Evolutionary conservation across 225 moss, liverwort and hornwort genomes (phyloP).

Genomic region (Straminergon stramineum): DNA sequence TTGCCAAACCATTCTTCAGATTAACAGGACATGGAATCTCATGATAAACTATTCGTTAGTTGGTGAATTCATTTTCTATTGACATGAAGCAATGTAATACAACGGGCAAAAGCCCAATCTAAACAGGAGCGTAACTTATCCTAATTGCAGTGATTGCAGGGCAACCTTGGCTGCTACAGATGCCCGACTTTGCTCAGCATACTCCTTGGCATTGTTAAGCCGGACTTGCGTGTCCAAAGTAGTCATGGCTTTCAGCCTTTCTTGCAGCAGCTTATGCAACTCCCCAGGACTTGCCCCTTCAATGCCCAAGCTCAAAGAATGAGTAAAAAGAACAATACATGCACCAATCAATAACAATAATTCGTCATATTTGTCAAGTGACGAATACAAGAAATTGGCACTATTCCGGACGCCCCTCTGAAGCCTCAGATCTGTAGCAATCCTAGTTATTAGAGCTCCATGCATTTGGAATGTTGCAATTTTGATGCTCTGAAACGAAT

Average conservation of each 20-base stretch:
- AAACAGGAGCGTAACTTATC: background rate
- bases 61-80: background rate
- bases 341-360: background rate
- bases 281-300: conserved; percentile 81
- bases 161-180: conserved; percentile 89
- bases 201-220: conserved; percentile 46
- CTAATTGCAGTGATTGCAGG: conserved; percentile 76
- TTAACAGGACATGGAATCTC: background rate
- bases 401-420: background rate
- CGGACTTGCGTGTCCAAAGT: conserved; percentile 73
- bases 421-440: background rate
- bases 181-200: conserved; percentile 63
- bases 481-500: background rate
- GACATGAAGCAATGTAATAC: background rate
- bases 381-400: background rate
- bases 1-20: background rate
- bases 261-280: conserved; percentile 83
- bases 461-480: background rate
- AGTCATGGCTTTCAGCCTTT: conserved; percentile 81
- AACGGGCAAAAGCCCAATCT: background rate
- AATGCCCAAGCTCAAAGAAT: background rate
- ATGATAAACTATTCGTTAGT: background rate
- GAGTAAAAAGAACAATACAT: background rate
- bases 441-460: background rate
- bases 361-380: background rate